A percentile compares a stretch with the other conserved stretches of the same genome.
phyloP scores from a whole-genome alignment of 352 stramenopile species.

The Elongisporangium undulatum region DNA sequence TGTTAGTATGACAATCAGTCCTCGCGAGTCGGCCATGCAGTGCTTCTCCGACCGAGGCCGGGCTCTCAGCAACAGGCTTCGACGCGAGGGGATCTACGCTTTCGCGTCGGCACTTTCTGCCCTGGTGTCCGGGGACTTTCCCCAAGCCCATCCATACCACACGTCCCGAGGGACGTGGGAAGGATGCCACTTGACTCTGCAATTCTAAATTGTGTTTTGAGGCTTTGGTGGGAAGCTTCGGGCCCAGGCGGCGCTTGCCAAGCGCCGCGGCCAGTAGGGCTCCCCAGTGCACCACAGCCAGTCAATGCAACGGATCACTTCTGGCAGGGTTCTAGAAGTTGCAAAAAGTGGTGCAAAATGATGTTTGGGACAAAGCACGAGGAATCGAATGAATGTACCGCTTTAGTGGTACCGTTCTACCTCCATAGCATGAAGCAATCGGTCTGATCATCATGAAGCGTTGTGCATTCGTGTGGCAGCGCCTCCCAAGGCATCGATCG shows the following conservation, averaged over 20 bases:
- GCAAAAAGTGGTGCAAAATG: neutral
- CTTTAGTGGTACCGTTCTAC: neutral
- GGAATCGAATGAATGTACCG: neutral
- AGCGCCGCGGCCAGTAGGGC: neutral
- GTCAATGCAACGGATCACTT: neutral
- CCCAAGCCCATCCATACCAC: conserved; percentile 54
- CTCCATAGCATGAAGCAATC: too few relatives aligned
- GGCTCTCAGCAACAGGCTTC: conserved; percentile 33
- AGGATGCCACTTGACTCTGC: conserved; percentile 78
- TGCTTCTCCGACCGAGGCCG: conserved; percentile 15
- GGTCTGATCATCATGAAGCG: too few relatives aligned
- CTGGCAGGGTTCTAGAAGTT: neutral
- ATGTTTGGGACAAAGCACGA: neutral
- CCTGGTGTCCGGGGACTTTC: conserved; percentile 90
- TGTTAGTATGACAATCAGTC: conserved; percentile 90
- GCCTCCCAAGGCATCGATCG: too few relatives aligned
- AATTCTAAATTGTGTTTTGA: conserved; percentile 93
- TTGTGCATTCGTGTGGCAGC: too few relatives aligned
- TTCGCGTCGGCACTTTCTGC: conserved; percentile 84
- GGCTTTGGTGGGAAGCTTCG: neutral
- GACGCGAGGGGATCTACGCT: conserved; percentile 70
- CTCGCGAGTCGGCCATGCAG: conserved; percentile 47
- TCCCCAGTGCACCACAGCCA: neutral
- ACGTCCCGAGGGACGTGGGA: conserved; percentile 6
- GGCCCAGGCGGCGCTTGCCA: neutral